These are phyloP conservation scores for Linnemannia schmuckeri DNA, from an alignment of 192 early-diverging fungal species.

Conservation along the genomic window DNA sequence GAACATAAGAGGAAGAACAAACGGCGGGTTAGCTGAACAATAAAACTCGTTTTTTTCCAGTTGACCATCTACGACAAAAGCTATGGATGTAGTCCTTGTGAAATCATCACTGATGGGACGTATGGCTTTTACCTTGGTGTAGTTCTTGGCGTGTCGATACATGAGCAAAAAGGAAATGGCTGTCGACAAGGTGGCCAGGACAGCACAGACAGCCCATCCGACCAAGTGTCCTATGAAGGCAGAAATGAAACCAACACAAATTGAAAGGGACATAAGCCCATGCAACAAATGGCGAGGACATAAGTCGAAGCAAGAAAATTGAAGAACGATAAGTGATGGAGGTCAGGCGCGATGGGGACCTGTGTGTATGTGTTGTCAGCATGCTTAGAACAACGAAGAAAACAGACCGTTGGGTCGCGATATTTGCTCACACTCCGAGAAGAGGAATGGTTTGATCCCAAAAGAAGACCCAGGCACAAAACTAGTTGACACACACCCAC, in stretches of 20 bases:
- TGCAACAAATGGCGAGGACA: not conserved
- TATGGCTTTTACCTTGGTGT: conserved; percentile 55
- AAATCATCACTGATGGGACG: not conserved
- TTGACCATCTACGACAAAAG: not conserved
- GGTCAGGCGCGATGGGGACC: too few relatives aligned
- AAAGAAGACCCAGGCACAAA: not conserved
- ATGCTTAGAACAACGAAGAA: not conserved
- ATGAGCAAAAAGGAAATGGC: conserved; percentile 63
- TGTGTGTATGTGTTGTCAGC: not conserved
- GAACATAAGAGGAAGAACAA: not conserved
- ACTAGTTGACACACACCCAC: not conserved
- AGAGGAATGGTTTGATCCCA: not conserved
- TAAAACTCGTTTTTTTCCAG: not conserved
- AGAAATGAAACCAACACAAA: not conserved
- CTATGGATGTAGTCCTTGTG: not conserved
- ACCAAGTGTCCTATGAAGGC: conserved; percentile 62
- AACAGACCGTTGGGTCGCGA: not conserved
- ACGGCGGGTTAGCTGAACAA: not conserved
- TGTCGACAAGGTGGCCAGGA: conserved; percentile 59
- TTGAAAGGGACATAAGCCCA: too few relatives aligned
- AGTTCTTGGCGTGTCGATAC: conserved; percentile 66
- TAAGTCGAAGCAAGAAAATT: not conserved
- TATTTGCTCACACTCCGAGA: not conserved
- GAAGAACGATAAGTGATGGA: not conserved
- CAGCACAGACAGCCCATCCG: conserved; percentile 71